These are phyloP conservation scores for Trypanosoma cruzi DNA, from an alignment of 208 protist genomes.

Conservation along the genomic window DNA sequence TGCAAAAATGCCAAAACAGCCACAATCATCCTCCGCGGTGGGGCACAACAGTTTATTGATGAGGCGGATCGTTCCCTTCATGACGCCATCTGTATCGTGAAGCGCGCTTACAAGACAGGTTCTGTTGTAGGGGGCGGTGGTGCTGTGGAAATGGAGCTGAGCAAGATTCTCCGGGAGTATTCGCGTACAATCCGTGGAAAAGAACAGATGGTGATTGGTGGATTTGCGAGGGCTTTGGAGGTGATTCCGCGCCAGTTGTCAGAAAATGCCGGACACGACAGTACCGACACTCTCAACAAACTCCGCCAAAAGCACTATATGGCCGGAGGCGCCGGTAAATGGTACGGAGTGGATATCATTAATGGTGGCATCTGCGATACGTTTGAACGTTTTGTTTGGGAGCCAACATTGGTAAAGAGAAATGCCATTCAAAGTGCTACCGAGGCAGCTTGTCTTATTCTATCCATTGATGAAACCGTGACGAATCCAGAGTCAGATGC, in stretches of 20 bases:
- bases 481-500: constrained; percentile 93
- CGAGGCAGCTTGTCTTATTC: constrained; percentile 99
- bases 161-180: constrained; percentile 96
- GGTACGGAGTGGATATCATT: constrained; percentile 99
- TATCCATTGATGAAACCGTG: constrained; percentile 99
- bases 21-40: constrained; percentile 97
- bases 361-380: constrained; percentile 98
- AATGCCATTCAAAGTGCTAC: constrained; percentile 99
- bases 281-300: constrained; percentile 99
- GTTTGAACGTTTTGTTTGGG: constrained; percentile 98
- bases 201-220: constrained; percentile 98
- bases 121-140: constrained; percentile 99
- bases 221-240: constrained; percentile 99
- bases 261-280: constrained; percentile 99
- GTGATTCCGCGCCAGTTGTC: constrained; percentile 98
- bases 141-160: constrained; percentile 99
- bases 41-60: constrained; percentile 99
- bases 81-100: constrained; percentile 99
- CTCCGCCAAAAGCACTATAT: constrained; percentile 98
- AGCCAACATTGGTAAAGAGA: constrained; percentile 98
- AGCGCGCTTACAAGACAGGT: constrained; percentile 96
- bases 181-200: constrained; percentile 98
- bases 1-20: constrained; percentile 92
- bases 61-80: constrained; percentile 99
- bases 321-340: constrained; percentile 56